Evolutionary conservation across 768 basidiomycete genomes (phyloP).

Genomic region (Trametes punicea): DNA sequence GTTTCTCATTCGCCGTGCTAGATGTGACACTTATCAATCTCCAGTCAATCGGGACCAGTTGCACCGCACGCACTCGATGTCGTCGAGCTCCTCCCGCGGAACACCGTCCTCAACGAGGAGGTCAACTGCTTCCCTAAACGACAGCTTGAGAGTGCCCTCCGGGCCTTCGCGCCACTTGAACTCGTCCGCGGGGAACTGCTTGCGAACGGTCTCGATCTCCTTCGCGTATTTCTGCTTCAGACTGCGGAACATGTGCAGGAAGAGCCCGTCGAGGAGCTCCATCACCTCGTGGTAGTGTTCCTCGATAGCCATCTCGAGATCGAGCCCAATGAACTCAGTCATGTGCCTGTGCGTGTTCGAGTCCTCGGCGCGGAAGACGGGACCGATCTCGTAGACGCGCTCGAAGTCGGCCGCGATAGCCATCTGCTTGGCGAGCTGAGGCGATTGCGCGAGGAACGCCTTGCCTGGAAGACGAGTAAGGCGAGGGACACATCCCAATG

Average conservation of each 20-base stretch:
- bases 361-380: constrained; percentile 97
- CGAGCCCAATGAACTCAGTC: constrained; percentile 97
- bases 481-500: not conserved
- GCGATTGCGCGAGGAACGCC: constrained; percentile 94
- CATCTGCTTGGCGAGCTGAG: constrained; percentile 99
- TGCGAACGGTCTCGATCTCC: constrained; percentile 79
- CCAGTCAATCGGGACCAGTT: not conserved
- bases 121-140: constrained; percentile 85
- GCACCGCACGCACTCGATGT: constrained; percentile 67
- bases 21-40: not conserved
- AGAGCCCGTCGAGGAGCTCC: constrained; percentile 84
- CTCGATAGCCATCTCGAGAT: constrained; percentile 98
- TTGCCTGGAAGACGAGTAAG: constrained; percentile 45
- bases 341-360: constrained; percentile 97
- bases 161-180: constrained; percentile 93
- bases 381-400: constrained; percentile 94
- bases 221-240: constrained; percentile 71
- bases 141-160: constrained; percentile 81
- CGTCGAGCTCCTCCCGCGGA: constrained; percentile 72
- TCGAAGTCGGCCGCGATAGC: constrained; percentile 98
- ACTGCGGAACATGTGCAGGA: constrained; percentile 83
- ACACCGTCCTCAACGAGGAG: constrained; percentile 86
- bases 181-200: constrained; percentile 92
- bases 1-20: constrained; percentile 94
- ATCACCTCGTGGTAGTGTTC: constrained; percentile 99